Base-by-base conservation (phyloP, 1,284 basidiomycete species). In the Salmacisia buchloeana region DNA sequence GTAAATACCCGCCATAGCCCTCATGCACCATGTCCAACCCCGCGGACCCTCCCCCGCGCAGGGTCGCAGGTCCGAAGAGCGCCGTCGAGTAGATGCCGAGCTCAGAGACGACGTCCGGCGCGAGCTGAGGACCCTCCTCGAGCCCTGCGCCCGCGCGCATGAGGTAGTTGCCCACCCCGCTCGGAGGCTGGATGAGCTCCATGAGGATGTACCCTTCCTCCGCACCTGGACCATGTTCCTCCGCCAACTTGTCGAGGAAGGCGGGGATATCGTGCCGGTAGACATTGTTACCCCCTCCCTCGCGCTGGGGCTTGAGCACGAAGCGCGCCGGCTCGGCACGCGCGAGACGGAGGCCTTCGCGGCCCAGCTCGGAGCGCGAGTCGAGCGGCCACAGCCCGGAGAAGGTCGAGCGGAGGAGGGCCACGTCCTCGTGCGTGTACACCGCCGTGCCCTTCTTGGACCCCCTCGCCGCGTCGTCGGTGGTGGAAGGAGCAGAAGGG, bases 261-360 rank as follows among this genome's bases (percentile, higher is more conserved):
- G 78, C 74, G 0, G 89, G 90, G 61, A 97, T 97, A 58, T 89
- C 86, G 3, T 82, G 81, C 60, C 90, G 88, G 82, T 97, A 98
- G 27, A 97, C 86, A 76, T 98, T 98, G 80, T 98, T 96, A 2
- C 94, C 94, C 0, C 96, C 94, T 3, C 96, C 94, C 82, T 98
- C 92, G 21, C 94, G 85, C 80, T 97, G 94, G 0, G 94, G 94
- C 80, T 98, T 97, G 58, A 97, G 84, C 2, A 97, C 96, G 52
- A 91, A 87, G 13, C 84, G 81, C 12, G 83, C 72, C 2, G 87
- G 83, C 0, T 65, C 25, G 3, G 81, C 79, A n/a, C 83, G 81
- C 0, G 90, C 90, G 41, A 85, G 82, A 13, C 77, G 67, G 25
- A 85, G 82, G 0, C 86, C 89, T 59, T 82, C 69, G 62, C 75